phyloP scores from a whole-genome alignment of 306 rosid genomes.

The Neltuma alba region DNA sequence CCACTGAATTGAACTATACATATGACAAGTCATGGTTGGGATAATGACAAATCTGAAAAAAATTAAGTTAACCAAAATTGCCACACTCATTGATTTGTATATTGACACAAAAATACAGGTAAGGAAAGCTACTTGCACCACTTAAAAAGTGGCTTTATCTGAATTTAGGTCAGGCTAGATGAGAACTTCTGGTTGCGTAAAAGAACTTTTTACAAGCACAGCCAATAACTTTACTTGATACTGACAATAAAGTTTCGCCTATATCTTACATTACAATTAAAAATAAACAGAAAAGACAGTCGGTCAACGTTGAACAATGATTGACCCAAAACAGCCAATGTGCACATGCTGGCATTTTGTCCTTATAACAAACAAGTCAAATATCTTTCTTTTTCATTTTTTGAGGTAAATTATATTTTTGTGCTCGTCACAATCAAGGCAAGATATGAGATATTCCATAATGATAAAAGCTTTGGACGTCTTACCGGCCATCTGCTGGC shows the following conservation, averaged over 20 bases:
- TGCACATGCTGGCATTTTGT: slow-evolving; percentile 8
- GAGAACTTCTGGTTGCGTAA: not conserved
- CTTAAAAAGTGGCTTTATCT: not conserved
- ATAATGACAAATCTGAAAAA: not conserved
- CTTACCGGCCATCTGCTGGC: slow-evolving; percentile 75
- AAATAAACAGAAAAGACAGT: not conserved
- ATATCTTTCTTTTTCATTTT: not conserved
- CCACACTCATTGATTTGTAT: not conserved
- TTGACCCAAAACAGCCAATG: not conserved
- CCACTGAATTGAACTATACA: not conserved
- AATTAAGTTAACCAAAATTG: not conserved
- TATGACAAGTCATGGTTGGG: not conserved
- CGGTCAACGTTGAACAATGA: not conserved
- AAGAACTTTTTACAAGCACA: not conserved
- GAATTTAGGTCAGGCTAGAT: slow-evolving; percentile 2
- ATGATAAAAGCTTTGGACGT: slow-evolving; percentile 5
- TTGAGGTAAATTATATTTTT: not conserved
- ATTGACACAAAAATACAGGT: slow-evolving; percentile 2
- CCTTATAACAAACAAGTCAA: not conserved
- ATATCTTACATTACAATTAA: not conserved
- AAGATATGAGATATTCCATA: slow-evolving; percentile 12
- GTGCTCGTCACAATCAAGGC: not conserved
- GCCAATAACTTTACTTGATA: not conserved
- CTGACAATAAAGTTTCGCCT: not conserved
- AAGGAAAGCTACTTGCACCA: not conserved